These are phyloP conservation scores for Chaetomiaceae sp. DNA, from an alignment of 2,329 filamentous ascomycete genomes.

Conservation along the genomic window DNA sequence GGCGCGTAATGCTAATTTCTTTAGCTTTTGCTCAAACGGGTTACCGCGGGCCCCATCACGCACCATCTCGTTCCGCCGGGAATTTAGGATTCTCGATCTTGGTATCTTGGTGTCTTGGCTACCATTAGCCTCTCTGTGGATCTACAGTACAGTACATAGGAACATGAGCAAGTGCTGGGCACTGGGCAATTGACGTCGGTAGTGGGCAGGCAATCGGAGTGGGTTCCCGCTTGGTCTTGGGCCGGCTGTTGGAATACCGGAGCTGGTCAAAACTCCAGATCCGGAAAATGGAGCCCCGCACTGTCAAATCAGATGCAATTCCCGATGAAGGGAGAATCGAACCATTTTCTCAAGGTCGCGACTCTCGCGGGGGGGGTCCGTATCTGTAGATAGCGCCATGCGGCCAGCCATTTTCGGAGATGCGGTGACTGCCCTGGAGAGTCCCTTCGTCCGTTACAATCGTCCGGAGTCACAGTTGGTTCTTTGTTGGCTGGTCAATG, in stretches of 20 bases:
- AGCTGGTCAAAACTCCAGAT: neutral
- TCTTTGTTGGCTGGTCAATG: neutral
- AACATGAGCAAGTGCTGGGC: no score
- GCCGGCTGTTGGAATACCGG: slow-evolving; percentile 7
- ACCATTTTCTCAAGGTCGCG: neutral
- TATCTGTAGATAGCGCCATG: slow-evolving; percentile 20
- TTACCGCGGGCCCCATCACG: neutral
- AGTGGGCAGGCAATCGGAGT: slow-evolving; percentile 1
- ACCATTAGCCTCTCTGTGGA: no score
- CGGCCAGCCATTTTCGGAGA: slow-evolving; percentile 22
- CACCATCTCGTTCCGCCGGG: slow-evolving; percentile 5
- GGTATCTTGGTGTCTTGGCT: neutral
- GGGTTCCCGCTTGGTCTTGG: neutral
- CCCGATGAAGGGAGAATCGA: neutral
- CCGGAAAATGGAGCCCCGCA: neutral
- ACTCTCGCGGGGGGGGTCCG: slow-evolving; percentile 1
- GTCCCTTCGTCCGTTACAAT: slow-evolving; percentile 6
- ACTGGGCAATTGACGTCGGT: no score
- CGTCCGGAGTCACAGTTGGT: neutral
- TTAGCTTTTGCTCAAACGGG: slow-evolving; percentile 10
- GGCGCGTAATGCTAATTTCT: neutral
- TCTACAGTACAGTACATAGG: no score
- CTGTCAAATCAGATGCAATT: neutral
- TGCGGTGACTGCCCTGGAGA: neutral
- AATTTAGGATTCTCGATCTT: neutral